These are phyloP conservation scores for Calonectria pseudoturangicola DNA, from an alignment of 2,329 filamentous ascomycete species.

Conservation along the genomic window DNA sequence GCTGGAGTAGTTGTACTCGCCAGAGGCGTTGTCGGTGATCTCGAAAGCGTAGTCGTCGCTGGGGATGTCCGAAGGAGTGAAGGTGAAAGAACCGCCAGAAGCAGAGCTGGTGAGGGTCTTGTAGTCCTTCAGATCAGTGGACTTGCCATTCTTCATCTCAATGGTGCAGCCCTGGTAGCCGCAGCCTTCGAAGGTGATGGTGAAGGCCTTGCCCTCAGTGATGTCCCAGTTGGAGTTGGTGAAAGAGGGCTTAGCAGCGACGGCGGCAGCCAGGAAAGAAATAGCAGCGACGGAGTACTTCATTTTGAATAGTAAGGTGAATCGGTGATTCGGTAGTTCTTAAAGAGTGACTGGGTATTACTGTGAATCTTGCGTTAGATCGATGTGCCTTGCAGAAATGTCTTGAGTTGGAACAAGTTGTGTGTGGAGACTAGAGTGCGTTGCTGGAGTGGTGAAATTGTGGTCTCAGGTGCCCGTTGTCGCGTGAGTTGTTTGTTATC, in stretches of 20 bases:
- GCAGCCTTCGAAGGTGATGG: conserved; percentile 58
- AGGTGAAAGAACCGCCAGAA: conserved; percentile 52
- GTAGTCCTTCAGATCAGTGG: conserved; percentile 55
- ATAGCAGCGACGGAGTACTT: conserved; percentile 59
- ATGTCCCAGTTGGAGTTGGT: conserved; percentile 58
- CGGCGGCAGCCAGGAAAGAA: conserved; percentile 55
- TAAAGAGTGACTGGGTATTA: conserved; percentile 55
- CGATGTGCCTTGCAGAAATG: conserved; percentile 5
- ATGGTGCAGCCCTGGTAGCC: conserved; percentile 59
- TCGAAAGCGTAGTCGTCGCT: conserved; percentile 60
- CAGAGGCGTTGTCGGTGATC: conserved; percentile 55
- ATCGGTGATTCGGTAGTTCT: conserved; percentile 39
- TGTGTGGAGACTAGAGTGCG: background rate
- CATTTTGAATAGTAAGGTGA: conserved; percentile 58
- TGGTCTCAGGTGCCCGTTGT: background rate
- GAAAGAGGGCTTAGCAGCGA: conserved; percentile 57
- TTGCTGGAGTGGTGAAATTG: background rate
- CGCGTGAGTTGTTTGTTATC: background rate
- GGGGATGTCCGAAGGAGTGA: conserved; percentile 54
- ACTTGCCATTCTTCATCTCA: conserved; percentile 57
- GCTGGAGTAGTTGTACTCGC: conserved; percentile 57
- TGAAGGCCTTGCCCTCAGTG: conserved; percentile 57
- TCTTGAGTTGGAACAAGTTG: background rate
- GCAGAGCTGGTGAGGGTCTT: conserved; percentile 55
- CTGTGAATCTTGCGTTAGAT: conserved; percentile 46